Base-by-base conservation (phyloP, 495 filamentous ascomycete genomes). In the Viridothelium virens region DNA sequence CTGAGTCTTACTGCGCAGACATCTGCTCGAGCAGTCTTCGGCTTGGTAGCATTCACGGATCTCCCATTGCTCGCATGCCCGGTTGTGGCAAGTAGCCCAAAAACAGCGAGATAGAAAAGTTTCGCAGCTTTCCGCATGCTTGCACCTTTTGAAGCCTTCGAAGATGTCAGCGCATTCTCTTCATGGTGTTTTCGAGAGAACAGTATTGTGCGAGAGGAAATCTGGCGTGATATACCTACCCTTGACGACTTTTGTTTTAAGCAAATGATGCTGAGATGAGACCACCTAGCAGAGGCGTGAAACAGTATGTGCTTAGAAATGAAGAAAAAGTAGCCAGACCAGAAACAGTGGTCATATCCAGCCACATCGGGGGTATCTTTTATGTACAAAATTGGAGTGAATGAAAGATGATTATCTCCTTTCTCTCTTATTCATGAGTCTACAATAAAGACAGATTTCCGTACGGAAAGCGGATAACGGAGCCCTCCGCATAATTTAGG, bases 1-100 rank as follows among this genome's bases (percentile, higher is more conserved):
- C 63, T 39, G 38, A 67, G 50, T 80, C 86, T 79, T 83, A 91
- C 88, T 67, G 86, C 86, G 77, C 88, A 91, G 70, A 83, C 77
- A 74, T 88, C 82, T 65, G 81, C 75, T 25, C 77, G 68, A 50
- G 75, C 70, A 5, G 79, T 73, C 48, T 75, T 72, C 37, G 77
- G 71, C 9, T 79, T 37, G 47, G 63, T 63, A 41, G 68, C 63
- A 31, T 36, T 36, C 7, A 36, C 63, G 9, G 36, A 59, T 44
- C 66, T 69, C 59, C 53, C 66, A 39, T 62, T 65, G 37, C 68
- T 59, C 53, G 53, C 53, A 36, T 59, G 53, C 14, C 53, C 53
- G 4, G 2, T 59, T 0, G 53, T 14, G 3, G 53, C 37, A 31
- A 73, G 67, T 18, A 73, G 70, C n/a, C 66, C 56, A 63, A 71